Evolutionary conservation across 2,329 filamentous ascomycete genomes (phyloP).

Genomic region (Curvularia verruculosa): DNA sequence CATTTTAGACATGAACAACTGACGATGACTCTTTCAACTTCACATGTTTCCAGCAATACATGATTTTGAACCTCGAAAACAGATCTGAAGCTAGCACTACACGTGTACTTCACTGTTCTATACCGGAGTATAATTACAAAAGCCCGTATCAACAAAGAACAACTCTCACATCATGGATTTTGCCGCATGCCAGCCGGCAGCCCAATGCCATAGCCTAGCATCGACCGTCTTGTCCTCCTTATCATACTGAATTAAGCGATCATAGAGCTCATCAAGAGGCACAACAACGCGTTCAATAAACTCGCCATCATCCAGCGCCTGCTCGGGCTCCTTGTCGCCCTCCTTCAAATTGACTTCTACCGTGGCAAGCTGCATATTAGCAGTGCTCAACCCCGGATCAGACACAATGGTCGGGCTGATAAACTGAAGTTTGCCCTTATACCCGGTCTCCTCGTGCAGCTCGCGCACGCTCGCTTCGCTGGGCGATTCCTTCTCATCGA

Average conservation of each 20-base stretch:
- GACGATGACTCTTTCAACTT: background rate
- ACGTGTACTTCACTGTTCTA: background rate
- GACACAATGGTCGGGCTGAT: constrained; percentile 71
- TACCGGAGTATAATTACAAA: background rate
- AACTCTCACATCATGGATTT: constrained; percentile 36
- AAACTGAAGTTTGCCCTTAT: constrained; percentile 58
- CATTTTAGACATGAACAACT: too few species aligned
- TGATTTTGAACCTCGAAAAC: background rate
- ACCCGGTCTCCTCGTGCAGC: constrained; percentile 67
- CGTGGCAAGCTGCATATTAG: constrained; percentile 67
- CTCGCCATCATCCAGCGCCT: constrained; percentile 66
- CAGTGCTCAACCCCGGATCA: constrained; percentile 66
- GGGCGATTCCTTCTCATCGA: constrained; percentile 63
- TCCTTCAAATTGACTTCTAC: constrained; percentile 63
- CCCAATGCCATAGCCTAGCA: constrained; percentile 67
- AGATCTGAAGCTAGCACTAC: background rate
- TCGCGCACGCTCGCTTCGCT: constrained; percentile 64
- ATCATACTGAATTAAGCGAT: constrained; percentile 56
- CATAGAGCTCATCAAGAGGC: constrained; percentile 62
- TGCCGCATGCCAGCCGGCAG: constrained; percentile 61
- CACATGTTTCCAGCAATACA: background rate
- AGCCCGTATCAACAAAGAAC: background rate
- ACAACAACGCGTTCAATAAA: constrained; percentile 66
- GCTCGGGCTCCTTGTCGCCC: constrained; percentile 59
- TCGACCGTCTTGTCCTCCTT: constrained; percentile 60